Evolutionary conservation across 164 flowering plant species (phyloP), one percentile per base, ranked within the genome.

Genomic region (Magnolia changhungtana): DNA sequence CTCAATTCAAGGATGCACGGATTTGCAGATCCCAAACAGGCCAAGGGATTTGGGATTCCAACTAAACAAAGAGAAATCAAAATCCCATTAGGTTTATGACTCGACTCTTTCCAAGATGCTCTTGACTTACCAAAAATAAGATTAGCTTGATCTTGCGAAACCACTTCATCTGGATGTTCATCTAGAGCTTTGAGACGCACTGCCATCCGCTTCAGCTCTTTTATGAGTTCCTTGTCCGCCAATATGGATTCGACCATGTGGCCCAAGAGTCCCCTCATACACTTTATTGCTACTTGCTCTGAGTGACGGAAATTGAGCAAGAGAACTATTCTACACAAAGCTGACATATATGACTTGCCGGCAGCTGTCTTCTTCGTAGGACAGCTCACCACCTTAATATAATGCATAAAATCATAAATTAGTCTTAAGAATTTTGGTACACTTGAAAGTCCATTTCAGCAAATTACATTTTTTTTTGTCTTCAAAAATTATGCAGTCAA

Each of bases 341-440:
- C 94, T 63, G 86, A 76, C 23, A 92, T 67, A 74, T 91, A 96
- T 63, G 98, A 75, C 83, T 83, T 92, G 81, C 89, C 96, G 24
- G 98, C 97, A 72, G 94, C 77, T 69, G 95, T 86, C 86, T 93
- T 94, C 89, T 89, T 96, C 29, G n/a, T 69, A 23, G 71, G 85
- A 76, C 87, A 92, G 77, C 86, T 82, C 73, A 80, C 82, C 76
- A 91, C 90, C 99, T 95, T 5, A 61, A 85, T 1, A 75, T 1
- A 75, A 73, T 73, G 16, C 59, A 78, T 16, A 64, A 72, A 51
- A 50, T 18, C 51, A 77, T 18, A 65, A 70, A 52, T 69, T 27
- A 63, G 74, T 58, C 3, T 20, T 64, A 4, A 8, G 7, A 11
- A 37, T 37, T 37, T 37, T 5, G 7, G 45, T 37, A 37, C 45